Conservation (phyloP, 331 rosid genomes). For the Saraca asoca region DNA sequence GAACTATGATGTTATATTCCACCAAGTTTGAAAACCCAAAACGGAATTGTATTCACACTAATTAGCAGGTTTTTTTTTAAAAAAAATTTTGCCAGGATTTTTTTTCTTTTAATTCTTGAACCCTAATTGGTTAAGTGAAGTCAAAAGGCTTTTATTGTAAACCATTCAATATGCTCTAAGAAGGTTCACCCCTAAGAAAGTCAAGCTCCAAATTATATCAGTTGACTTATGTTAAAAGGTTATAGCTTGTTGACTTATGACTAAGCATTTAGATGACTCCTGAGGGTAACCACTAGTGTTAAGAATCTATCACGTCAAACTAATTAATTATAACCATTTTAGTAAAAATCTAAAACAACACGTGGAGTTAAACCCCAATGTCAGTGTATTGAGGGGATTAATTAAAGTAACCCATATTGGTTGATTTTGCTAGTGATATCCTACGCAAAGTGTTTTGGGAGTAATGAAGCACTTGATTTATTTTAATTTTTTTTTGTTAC, state of each 20-base stretch:
- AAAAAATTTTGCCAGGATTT: too few relatives aligned
- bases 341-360: slow-evolving; percentile 33
- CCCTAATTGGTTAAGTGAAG: slow-evolving; percentile 30
- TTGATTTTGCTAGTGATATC: background rate
- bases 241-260: slow-evolving; percentile 48
- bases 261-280: slow-evolving; percentile 37
- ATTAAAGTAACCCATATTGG: background rate
- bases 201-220: slow-evolving; percentile 47
- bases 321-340: slow-evolving; percentile 17
- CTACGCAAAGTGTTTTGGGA: background rate
- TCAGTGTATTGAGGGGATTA: slow-evolving; percentile 29
- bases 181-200: slow-evolving; percentile 29
- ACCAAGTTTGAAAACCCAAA: too few relatives aligned
- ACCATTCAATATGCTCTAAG: slow-evolving; percentile 44
- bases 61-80: background rate
- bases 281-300: slow-evolving; percentile 1
- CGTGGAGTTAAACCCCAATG: slow-evolving; percentile 13
- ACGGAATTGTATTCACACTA: too few relatives aligned
- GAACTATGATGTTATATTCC: too few relatives aligned
- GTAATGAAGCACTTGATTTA: too few relatives aligned
- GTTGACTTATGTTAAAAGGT: slow-evolving; percentile 39
- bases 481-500: too few relatives aligned
- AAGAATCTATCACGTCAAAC: slow-evolving; percentile 47
- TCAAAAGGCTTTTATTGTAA: slow-evolving; percentile 39
- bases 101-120: background rate